These are phyloP conservation scores for Achaetomium macrosporum DNA, from an alignment of 2,329 filamentous ascomycete species.

Conservation along the genomic window DNA sequence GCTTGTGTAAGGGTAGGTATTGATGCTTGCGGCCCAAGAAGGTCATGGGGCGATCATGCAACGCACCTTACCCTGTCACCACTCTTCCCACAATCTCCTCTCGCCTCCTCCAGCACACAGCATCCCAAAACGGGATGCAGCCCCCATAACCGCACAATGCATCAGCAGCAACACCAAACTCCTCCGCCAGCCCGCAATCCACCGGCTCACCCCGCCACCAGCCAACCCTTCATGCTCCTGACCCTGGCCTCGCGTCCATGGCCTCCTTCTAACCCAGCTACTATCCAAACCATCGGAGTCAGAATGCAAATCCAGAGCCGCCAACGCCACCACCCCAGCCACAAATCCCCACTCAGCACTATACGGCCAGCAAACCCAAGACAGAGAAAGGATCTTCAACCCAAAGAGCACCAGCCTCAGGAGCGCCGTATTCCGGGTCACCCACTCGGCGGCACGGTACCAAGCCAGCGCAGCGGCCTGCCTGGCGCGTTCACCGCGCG, in stretches of 20 bases:
- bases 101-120: constrained; percentile 27
- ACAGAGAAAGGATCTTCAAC: constrained; percentile 59
- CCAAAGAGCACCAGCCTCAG: constrained; percentile 59
- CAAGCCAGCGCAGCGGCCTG: constrained; percentile 33
- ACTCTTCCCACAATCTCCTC: constrained; percentile 16
- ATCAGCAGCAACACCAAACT: constrained; percentile 31
- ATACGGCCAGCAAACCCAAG: constrained; percentile 19
- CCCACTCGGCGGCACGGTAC: constrained; percentile 32
- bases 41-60: not conserved
- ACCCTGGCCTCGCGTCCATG: constrained; percentile 5
- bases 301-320: constrained; percentile 8
- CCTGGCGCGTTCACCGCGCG: constrained; percentile 29
- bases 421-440: constrained; percentile 29
- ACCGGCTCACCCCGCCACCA: constrained; percentile 12
- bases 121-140: constrained; percentile 27
- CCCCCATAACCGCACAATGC: constrained; percentile 32
- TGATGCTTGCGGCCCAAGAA: too few species aligned
- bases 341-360: constrained; percentile 8
- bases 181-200: constrained; percentile 29
- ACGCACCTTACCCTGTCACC: not conserved
- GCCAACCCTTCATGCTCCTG: constrained; percentile 24
- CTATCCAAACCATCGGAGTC: not conserved
- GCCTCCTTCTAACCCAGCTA: constrained; percentile 10
- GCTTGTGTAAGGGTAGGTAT: too few species aligned
- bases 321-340: constrained; percentile 9